Base-by-base conservation (phyloP, 306 rosid species). In the Quercus aquifolioides region DNA sequence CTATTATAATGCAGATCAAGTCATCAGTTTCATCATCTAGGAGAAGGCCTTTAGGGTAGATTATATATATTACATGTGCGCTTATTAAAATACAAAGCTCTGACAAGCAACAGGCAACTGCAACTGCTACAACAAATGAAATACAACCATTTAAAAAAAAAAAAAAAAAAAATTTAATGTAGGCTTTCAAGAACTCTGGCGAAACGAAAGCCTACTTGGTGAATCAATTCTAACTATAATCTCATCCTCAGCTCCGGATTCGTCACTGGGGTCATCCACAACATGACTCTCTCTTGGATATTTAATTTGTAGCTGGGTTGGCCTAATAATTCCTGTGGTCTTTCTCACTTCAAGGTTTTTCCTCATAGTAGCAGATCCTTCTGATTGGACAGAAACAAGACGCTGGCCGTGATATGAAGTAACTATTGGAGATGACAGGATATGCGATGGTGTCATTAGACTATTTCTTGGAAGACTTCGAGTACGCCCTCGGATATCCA, bases 121-220 rank as follows among this genome's bases (percentile, higher is more conserved):
- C 54, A 3, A 49, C 54, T 2, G 15, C 21, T 5, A 28, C n/a
- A 68, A 60, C 57, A 69, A 30, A 55, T 38, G 46, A 5, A 74
- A 28, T 57, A 57, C 76, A 41, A 74, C 26, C 43, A 5, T 49
- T 49, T 8, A n/a, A n/a, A n/a, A n/a, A n/a, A n/a, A n/a, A n/a
- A n/a, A n/a, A n/a, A n/a, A n/a, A n/a, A n/a, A n/a, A n/a, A n/a
- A 46, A 11, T 46, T 46, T 46, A 65, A 58, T 52, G n/a, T 78
- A 49, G 21, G 55, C 11, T 55, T 58, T 84, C 83, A 85, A 62
- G 89, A 81, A 68, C 76, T 81, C 12, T 81, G 89, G 63, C 38
- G 94, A 83, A 94, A 94, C 41, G 94, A 88, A 75, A 92, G 94
- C 76, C 78, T 86, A 80, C 97, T 92, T 71, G 97, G 97, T n/a